These are phyloP conservation scores for Phytophthora sp. DNA, from an alignment of 352 stramenopile species.

Conservation along the genomic window DNA sequence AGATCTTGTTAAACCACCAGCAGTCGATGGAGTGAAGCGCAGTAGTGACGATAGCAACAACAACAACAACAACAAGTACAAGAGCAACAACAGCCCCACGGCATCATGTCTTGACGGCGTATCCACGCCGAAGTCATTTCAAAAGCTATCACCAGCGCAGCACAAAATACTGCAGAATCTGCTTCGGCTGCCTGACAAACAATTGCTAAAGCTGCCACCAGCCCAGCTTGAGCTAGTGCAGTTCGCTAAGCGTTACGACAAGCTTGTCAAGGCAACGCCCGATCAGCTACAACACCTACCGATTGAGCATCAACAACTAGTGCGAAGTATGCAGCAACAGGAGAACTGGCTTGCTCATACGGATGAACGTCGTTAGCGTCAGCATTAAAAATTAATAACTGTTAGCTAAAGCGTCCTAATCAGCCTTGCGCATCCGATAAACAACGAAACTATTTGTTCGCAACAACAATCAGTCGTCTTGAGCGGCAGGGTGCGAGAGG, in stretches of 20 bases:
- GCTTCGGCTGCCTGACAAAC: slow-evolving; percentile 35
- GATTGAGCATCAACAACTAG: slow-evolving; percentile 46
- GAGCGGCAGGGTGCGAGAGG: slow-evolving; percentile 39
- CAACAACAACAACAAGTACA: slow-evolving; percentile 16
- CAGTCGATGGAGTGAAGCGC: too few species aligned
- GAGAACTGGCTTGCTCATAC: slow-evolving; percentile 3
- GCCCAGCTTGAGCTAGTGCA: slow-evolving; percentile 54
- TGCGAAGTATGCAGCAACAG: slow-evolving; percentile 40
- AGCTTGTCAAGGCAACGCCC: slow-evolving; percentile 38
- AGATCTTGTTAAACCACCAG: background rate
- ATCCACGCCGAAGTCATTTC: slow-evolving; percentile 19
- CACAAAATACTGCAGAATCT: slow-evolving; percentile 50
- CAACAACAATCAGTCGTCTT: slow-evolving; percentile 20
- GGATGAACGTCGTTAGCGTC: slow-evolving; percentile 8
- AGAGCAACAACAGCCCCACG: background rate
- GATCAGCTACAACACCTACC: slow-evolving; percentile 42
- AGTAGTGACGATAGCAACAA: background rate
- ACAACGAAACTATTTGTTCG: too few species aligned
- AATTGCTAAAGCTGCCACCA: slow-evolving; percentile 40
- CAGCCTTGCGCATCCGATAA: too few species aligned
- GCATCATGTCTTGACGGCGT: background rate
- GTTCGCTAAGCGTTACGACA: slow-evolving; percentile 64
- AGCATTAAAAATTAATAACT: background rate
- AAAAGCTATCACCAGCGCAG: slow-evolving; percentile 36
- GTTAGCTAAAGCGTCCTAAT: background rate